Conservation (phyloP, 306 rosid genomes). For the Cucumis cinereus region DNA sequence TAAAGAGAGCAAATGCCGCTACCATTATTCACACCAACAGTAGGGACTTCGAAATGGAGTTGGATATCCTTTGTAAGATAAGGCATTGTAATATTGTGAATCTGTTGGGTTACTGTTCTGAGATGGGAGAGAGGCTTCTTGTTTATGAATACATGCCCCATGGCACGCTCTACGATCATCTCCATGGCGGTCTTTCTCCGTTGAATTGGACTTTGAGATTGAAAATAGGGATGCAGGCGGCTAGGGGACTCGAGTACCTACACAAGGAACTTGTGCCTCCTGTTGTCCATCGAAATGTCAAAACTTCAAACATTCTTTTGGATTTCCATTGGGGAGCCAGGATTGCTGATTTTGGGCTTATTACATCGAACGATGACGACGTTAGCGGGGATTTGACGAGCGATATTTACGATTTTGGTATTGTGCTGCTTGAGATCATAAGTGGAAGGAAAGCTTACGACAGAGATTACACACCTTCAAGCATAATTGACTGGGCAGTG, state of each 20-base stretch:
- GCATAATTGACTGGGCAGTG: constrained; percentile 73
- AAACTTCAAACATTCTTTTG: constrained; percentile 69
- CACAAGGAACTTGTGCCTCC: constrained; percentile 66
- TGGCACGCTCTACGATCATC: constrained; percentile 80
- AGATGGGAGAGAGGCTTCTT: constrained; percentile 94
- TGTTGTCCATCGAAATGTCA: constrained; percentile 58
- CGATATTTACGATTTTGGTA: constrained; percentile 66
- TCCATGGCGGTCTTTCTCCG: constrained; percentile 87
- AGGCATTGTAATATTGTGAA: constrained; percentile 68
- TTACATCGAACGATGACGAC: constrained; percentile 44
- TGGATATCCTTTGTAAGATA: constrained; percentile 72
- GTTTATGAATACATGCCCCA: constrained; percentile 88
- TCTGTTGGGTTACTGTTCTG: constrained; percentile 78
- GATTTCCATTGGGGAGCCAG: constrained; percentile 80
- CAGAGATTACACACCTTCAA: constrained; percentile 45
- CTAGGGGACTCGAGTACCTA: constrained; percentile 76
- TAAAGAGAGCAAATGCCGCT: constrained; percentile 87
- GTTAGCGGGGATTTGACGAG: constrained; percentile 28
- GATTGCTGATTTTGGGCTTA: constrained; percentile 66
- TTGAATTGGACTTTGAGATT: constrained; percentile 64
- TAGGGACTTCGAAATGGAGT: constrained; percentile 76
- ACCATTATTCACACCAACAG: constrained; percentile 79
- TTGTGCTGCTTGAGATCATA: constrained; percentile 63
- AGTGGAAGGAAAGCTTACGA: constrained; percentile 86
- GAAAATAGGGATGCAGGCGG: constrained; percentile 65